phyloP scores from a whole-genome alignment of 2,329 filamentous ascomycete species.

The Chaetoscypha palmicola region DNA sequence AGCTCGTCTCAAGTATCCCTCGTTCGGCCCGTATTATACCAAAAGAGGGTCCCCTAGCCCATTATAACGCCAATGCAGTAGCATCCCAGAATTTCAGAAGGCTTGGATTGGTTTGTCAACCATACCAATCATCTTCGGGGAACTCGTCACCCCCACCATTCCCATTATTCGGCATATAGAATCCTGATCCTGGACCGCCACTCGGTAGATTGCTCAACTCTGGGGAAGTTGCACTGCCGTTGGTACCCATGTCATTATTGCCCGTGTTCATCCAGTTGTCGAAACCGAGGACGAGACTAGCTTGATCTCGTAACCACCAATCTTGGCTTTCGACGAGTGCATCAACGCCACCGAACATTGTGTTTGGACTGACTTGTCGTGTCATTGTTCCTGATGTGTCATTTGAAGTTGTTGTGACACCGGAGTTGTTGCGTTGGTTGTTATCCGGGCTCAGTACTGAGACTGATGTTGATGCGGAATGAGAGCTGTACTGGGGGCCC shows the following conservation, averaged over 20 bases:
- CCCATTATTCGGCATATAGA: background rate
- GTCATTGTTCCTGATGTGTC: conserved; percentile 15
- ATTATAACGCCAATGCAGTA: background rate
- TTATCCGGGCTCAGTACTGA: conserved; percentile 9
- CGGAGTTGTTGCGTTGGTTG: conserved; percentile 17
- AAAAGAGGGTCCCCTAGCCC: too few relatives aligned
- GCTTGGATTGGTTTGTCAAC: background rate
- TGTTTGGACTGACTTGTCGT: conserved; percentile 37
- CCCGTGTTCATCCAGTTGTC: conserved; percentile 47
- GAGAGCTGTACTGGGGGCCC: conserved; percentile 11
- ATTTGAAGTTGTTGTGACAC: conserved; percentile 8
- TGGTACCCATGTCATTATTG: conserved; percentile 4
- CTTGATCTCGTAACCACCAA: conserved; percentile 58
- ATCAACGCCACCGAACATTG: conserved; percentile 53
- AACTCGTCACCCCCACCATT: background rate
- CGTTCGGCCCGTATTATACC: too few relatives aligned
- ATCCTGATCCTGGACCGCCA: conserved; percentile 3
- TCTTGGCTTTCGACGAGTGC: conserved; percentile 57
- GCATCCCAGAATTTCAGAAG: too few relatives aligned
- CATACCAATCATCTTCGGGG: conserved; percentile 10
- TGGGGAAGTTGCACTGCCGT: background rate
- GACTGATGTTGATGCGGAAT: conserved; percentile 10
- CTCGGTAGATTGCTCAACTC: background rate
- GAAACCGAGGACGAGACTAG: conserved; percentile 51
- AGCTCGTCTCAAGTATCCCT: too few relatives aligned